Base-by-base conservation (phyloP, 1,284 basidiomycete genomes). In the Schizophyllum amplum region DNA sequence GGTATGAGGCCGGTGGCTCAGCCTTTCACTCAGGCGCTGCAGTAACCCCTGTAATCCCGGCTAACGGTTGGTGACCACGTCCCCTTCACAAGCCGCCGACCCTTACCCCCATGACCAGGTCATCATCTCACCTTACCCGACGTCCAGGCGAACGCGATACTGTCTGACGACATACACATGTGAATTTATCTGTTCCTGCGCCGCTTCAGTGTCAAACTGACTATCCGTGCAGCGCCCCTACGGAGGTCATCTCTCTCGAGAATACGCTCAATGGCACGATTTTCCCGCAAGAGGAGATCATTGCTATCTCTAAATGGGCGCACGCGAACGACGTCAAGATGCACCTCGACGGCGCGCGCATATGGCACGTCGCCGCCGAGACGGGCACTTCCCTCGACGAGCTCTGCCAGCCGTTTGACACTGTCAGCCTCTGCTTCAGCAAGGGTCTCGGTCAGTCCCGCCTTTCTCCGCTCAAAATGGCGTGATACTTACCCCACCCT, bases 211-310 rank as follows among this genome's bases (percentile, higher is more conserved):
- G 47, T 58, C 65, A 42, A 62, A 59, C 52, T 47, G 23, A 52
- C 23, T 61, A 6, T 42, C 55, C 47, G 33, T 42, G 47, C 61
- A 89, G 84, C 61, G 85, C 91, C 6, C 90, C 90, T 0, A 96
- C 94, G 0, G 78, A 84, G 61, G 74, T 97, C 56, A 84, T 98
- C 59, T 82, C 85, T 9, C 75, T 97, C 7, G 93, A 95, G 73
- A 99, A 99, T 71, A 98, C 96, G 0, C 79, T 98, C 55, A 87
- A 88, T 60, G 96, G 94, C 51, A 91, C 87, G 42, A 90, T 99
- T 61, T 84, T 96, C 60, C 95, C 97, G 1, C 95, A 98, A 67
- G 81, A 89, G 11, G 96, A 98, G 68, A 81, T 97, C 49, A 71
- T 88, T 57, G 83, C 83, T 57, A 99, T 99, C 61, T 85, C 87